Evolutionary conservation across 2,329 filamentous ascomycete genomes (phyloP), one percentile per base, ranked within the genome.

Genomic region (Aspergillus puulaauensis): DNA sequence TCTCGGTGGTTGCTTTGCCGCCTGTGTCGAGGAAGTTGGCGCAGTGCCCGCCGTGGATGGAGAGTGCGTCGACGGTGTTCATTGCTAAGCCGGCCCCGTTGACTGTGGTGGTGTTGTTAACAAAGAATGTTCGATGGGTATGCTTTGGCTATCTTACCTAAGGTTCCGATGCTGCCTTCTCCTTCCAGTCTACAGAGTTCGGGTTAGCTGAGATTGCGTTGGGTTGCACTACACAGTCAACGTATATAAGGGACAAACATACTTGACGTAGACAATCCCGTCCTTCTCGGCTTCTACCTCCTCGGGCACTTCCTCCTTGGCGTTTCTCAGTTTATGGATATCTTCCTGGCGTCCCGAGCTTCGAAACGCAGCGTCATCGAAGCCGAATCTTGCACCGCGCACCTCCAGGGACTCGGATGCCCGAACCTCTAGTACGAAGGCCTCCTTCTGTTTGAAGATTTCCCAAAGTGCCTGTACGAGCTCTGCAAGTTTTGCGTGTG

Each of bases 21-120:
- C 93, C 92, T 0, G 90, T 96, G 71, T 96, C 92, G 54, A 96
- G 81, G 72, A 96, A 96, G 67, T 96, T 96, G 11, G 90, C 86
- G 23, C 88, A 88, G 35, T 80, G 75, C 2, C 90, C 90, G 8
- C 87, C 87, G 54, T 85, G 83, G 12, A 85, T 77, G 2, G 83
- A 80, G 2, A 96, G 83, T 0, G 90, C 89, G 71, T 96, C 92
- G 59, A 93, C 86, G 0, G 91, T 96, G 71, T 95, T 95, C 90
- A 96, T 95, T 0, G 91, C 91, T 1, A 96, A 82, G 0, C 92
- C 92, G 0, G 93, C 92, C 44, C 92, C 91, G 68, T 96, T 96
- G 62, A 96, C 91, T 62, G 62, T 53, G 4, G 3, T 23, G 33
- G 21, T 61, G 31, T 58, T 27, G 15, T 27, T 47, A 31, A 61